phyloP scores from a whole-genome alignment of 1,139 yeast species.

The Geotrichum histeridarum region DNA sequence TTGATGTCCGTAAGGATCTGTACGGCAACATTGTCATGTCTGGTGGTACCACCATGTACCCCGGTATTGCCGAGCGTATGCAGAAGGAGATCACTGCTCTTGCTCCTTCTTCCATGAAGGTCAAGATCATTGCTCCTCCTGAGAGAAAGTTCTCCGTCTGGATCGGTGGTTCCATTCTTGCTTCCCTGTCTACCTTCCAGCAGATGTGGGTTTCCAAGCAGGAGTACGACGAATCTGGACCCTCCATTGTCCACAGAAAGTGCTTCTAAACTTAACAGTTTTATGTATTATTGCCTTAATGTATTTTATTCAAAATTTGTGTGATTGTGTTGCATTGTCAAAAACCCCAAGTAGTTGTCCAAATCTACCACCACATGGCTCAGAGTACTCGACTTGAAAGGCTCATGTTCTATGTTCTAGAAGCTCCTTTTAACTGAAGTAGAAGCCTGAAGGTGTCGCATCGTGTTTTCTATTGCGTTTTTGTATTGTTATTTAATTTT shows the following conservation, averaged over 20 bases:
- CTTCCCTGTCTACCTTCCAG: conserved; percentile 98
- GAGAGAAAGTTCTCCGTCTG: conserved; percentile 99
- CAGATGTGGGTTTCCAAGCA: conserved; percentile 99
- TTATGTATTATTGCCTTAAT: conserved; percentile 13
- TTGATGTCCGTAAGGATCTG: conserved; percentile 97
- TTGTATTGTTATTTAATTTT: too few species aligned
- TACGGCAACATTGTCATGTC: conserved; percentile 99
- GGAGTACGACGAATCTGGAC: conserved; percentile 99
- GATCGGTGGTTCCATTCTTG: conserved; percentile 99
- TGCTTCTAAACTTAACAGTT: conserved; percentile 67
- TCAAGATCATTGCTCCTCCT: conserved; percentile 98
- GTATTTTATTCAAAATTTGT: too few species aligned
- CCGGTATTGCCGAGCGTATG: conserved; percentile 99
- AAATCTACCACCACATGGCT: too few species aligned
- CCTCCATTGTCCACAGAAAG: conserved; percentile 99
- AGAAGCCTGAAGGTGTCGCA: too few species aligned
- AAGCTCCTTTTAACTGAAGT: too few species aligned
- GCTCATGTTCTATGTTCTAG: too few species aligned
- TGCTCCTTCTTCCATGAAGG: conserved; percentile 99
- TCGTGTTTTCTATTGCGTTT: too few species aligned
- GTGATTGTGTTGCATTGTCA: too few species aligned
- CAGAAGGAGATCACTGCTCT: conserved; percentile 99
- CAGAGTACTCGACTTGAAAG: too few species aligned
- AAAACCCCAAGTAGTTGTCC: too few species aligned
- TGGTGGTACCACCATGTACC: conserved; percentile 99